A percentile compares a stretch with the other conserved stretches of the same genome.
Conservation (phyloP, 1,284 basidiomycete genomes). For the Stygiomarasmius scandens region DNA sequence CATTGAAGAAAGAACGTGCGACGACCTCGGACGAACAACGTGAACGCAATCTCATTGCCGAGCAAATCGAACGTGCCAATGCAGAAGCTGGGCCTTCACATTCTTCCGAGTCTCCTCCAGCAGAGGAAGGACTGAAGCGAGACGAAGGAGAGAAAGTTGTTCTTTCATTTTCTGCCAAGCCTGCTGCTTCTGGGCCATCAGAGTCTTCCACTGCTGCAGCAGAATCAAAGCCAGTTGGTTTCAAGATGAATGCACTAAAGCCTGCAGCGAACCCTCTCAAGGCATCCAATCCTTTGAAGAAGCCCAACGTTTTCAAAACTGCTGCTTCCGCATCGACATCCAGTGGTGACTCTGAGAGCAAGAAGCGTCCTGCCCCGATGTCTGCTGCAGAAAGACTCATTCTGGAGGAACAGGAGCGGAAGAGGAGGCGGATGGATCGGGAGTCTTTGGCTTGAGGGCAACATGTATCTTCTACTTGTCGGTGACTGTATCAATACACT, state of each 20-base stretch:
- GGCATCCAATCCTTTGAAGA: slow-evolving; percentile 60
- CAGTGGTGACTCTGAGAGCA: slow-evolving; percentile 26
- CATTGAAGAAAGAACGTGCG: slow-evolving; percentile 89
- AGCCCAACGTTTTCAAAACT: slow-evolving; percentile 77
- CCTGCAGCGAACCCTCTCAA: slow-evolving; percentile 45
- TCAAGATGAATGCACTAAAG: slow-evolving; percentile 68
- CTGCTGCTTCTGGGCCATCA: slow-evolving; percentile 32
- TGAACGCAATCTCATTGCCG: slow-evolving; percentile 86
- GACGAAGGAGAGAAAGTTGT: slow-evolving; percentile 79
- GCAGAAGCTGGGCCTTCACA: slow-evolving; percentile 37
- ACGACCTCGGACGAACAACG: slow-evolving; percentile 94
- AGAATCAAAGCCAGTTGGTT: slow-evolving; percentile 38
- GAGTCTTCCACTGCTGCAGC: slow-evolving; percentile 35
- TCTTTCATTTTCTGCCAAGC: slow-evolving; percentile 66
- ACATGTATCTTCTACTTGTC: neutral
- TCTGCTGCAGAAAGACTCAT: slow-evolving; percentile 86
- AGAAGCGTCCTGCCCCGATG: slow-evolving; percentile 64
- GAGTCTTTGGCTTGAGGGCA: slow-evolving; percentile 38
- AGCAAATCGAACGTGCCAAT: slow-evolving; percentile 90
- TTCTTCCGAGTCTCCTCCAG: slow-evolving; percentile 42
- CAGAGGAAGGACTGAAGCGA: slow-evolving; percentile 68
- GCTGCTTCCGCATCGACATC: slow-evolving; percentile 19
- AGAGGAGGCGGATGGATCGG: slow-evolving; percentile 70
- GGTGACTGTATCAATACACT: neutral
- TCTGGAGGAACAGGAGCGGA: slow-evolving; percentile 84